These are phyloP conservation scores for Barbarea vulgaris DNA, from an alignment of 345 rosid genomes.

Conservation along the genomic window DNA sequence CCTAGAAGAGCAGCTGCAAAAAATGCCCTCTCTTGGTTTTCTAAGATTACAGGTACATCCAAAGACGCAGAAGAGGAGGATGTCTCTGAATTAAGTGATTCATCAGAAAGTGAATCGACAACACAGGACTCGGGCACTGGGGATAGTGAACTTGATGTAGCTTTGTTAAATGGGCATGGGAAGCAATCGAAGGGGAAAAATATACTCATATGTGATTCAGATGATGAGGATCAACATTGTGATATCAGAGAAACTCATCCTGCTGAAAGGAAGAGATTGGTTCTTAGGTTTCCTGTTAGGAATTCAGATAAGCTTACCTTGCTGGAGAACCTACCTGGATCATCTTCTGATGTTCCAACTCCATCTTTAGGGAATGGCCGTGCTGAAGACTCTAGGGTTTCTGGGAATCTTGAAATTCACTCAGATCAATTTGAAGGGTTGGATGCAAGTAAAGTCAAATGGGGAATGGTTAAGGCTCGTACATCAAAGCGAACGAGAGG, in stretches of 20 bases:
- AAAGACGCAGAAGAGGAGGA: conserved; percentile 76
- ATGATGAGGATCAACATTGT: conserved; percentile 43
- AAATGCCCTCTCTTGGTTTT: conserved; percentile 83
- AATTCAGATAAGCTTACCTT: conserved; percentile 52
- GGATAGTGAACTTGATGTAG: conserved; percentile 68
- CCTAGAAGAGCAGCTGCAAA: conserved; percentile 97
- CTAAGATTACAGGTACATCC: conserved; percentile 79
- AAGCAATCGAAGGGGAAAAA: conserved; percentile 75
- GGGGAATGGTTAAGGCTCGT: conserved; percentile 92
- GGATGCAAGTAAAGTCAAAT: conserved; percentile 61
- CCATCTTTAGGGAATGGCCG: conserved; percentile 41
- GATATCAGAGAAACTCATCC: conserved; percentile 53
- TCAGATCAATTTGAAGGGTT: conserved; percentile 47
- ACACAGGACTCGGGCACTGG: conserved; percentile 57
- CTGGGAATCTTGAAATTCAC: conserved; percentile 43
- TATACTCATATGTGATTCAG: conserved; percentile 53
- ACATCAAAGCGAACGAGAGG: conserved; percentile 68
- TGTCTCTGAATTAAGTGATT: conserved; percentile 59
- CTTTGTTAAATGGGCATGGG: conserved; percentile 52
- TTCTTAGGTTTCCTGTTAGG: conserved; percentile 72
- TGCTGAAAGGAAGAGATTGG: conserved; percentile 67
- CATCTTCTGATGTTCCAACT: conserved; percentile 49
- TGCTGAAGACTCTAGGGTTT: conserved; percentile 36
- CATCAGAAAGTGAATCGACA: conserved; percentile 72
- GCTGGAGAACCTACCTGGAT: conserved; percentile 47